phyloP scores from a whole-genome alignment of 306 rosid genomes.

The Ammopiptanthus mongolicus region DNA sequence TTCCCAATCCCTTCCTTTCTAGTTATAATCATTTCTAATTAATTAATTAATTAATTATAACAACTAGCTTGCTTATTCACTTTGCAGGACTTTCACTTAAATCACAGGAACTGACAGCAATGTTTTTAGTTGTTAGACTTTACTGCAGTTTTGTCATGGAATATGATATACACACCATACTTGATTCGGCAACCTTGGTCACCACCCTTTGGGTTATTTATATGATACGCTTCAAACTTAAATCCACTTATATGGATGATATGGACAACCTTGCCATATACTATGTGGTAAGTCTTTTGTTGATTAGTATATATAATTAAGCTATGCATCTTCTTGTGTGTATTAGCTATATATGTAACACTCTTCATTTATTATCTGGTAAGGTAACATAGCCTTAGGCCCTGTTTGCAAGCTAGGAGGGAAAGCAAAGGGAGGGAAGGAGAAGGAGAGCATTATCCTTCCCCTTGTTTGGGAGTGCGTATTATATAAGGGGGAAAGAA shows the following conservation, averaged over 20 bases:
- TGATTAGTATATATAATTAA: too few species aligned
- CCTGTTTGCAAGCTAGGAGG: too few species aligned
- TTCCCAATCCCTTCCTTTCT: not conserved
- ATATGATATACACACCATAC: slow-evolving; percentile 72
- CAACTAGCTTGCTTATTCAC: too few species aligned
- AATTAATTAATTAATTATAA: too few species aligned
- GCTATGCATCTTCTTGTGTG: not conserved
- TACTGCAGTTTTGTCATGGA: slow-evolving; percentile 82
- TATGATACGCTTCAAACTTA: slow-evolving; percentile 58
- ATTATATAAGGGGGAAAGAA: too few species aligned
- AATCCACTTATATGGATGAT: slow-evolving; percentile 60
- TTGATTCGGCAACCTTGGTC: slow-evolving; percentile 61
- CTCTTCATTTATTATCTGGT: not conserved
- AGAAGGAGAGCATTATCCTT: too few species aligned
- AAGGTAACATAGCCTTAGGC: too few species aligned
- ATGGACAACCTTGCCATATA: slow-evolving; percentile 58
- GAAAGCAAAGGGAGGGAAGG: too few species aligned
- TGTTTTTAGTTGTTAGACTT: slow-evolving; percentile 64
- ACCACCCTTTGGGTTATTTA: slow-evolving; percentile 76
- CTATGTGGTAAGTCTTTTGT: slow-evolving; percentile 48
- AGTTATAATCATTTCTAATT: too few species aligned
- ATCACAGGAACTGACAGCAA: slow-evolving; percentile 75
- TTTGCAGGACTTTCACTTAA: slow-evolving; percentile 76
- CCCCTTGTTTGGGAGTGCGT: too few species aligned
- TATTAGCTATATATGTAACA: not conserved